Evolutionary conservation across 2,329 filamentous ascomycete genomes (phyloP), one percentile per base, ranked within the genome.

Genomic region (Pochonia chlamydosporia): DNA sequence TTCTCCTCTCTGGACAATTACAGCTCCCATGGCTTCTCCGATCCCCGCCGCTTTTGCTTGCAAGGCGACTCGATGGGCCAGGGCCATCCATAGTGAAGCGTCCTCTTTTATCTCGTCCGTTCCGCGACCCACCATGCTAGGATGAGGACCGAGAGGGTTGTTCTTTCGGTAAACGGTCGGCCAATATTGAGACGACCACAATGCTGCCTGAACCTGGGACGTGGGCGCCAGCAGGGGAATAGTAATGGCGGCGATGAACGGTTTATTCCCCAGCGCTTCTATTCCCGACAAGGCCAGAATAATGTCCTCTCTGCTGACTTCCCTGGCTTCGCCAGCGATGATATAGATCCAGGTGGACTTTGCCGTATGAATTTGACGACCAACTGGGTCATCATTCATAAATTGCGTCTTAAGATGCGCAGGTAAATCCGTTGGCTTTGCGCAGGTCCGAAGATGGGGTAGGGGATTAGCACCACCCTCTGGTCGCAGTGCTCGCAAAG

Each of bases 91-190:
- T 47, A 78, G 65, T 4, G 76, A 75, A 1, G 81, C 80, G 53
- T 86, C 78, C 40, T 75, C 68, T 48, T 76, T 74, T 44, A 95
- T 79, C 50, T 88, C 83, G 11, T 82, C 78, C 33, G 85, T 84
- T 24, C 84, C 82, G 49, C 85, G 81, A 36, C 78, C 72, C 47
- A 92, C 81, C 61, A 87, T 79, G 59, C 82, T 81, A 51, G 88
- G 88, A 61, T 95, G 89, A 16, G 89, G 88, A 4, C 89, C 89
- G 49, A 91, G 87, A 2, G 88, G 88, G 60, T 93, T 93, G 55
- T 86, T 91, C 70, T 90, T 90, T 53, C 88, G 85, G 68, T 93
- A 95, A 42, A 91, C 81, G 2, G 84, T 86, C 11, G 89, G 89
- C 89, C 89, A 95, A 64, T 89, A 92, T 56, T 84, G 76, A 28